Percentiles rank a stretch among this genome's conserved stretches.
Conservation (phyloP, 192 early-diverging fungal species). For the Lobosporangium transversale region DNA sequence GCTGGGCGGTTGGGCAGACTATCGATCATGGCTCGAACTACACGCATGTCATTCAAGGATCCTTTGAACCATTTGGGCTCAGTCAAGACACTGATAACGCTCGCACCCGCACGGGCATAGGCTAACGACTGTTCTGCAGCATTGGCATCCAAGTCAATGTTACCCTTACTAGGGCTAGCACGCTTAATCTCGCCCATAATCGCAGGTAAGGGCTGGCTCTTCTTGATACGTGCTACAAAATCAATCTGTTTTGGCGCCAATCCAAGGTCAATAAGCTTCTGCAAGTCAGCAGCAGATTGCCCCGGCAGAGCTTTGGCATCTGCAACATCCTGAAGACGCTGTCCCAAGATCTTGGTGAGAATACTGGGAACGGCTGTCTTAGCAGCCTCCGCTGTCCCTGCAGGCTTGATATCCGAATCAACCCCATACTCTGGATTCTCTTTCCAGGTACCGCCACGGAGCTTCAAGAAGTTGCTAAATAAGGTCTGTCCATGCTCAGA, state of each 20-base stretch:
- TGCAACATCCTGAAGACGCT: constrained; percentile 84
- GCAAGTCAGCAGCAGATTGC: constrained; percentile 70
- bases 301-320: constrained; percentile 79
- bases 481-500: constrained; percentile 90
- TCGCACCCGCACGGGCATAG: constrained; percentile 91
- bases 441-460: constrained; percentile 89
- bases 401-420: constrained; percentile 58
- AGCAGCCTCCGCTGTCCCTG: constrained; percentile 48
- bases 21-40: constrained; percentile 80
- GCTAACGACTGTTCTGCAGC: constrained; percentile 86
- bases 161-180: constrained; percentile 95
- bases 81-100: constrained; percentile 96
- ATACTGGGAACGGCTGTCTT: constrained; percentile 68
- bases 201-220: constrained; percentile 67
- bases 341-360: constrained; percentile 82
- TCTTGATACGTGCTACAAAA: constrained; percentile 76
- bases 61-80: constrained; percentile 99
- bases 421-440: constrained; percentile 64
- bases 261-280: constrained; percentile 72
- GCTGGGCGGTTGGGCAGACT: constrained; percentile 80
- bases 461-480: constrained; percentile 90
- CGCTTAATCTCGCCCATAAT: constrained; percentile 99
- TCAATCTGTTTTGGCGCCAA: constrained; percentile 82
- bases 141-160: constrained; percentile 84
- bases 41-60: constrained; percentile 87